Percentiles rank a stretch among this genome's conserved stretches.
Evolutionary conservation across 805 yeast species (phyloP).

Genomic region (Yamadazyma sp.): DNA sequence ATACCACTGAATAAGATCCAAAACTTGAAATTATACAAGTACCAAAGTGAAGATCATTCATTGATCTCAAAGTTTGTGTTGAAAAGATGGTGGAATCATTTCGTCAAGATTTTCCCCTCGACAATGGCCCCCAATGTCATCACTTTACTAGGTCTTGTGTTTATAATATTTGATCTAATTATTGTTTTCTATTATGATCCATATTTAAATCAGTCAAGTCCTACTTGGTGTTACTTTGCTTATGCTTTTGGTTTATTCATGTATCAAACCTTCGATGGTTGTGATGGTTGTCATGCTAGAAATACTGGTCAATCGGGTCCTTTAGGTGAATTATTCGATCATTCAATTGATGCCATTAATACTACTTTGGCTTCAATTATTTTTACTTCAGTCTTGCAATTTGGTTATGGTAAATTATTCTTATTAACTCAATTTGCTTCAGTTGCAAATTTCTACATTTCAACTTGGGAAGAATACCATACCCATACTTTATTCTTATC

Average conservation of each 20-base stretch:
- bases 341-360: slow-evolving; percentile 70
- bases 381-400: slow-evolving; percentile 71
- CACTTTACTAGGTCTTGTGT: slow-evolving; percentile 74
- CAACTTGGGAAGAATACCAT: slow-evolving; percentile 96
- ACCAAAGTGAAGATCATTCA: slow-evolving; percentile 80
- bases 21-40: slow-evolving; percentile 58
- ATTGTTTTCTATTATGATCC: slow-evolving; percentile 76
- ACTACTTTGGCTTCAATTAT: slow-evolving; percentile 77
- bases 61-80: slow-evolving; percentile 68
- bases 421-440: slow-evolving; percentile 69
- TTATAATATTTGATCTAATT: slow-evolving; percentile 60
- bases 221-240: slow-evolving; percentile 72
- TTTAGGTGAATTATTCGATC: slow-evolving; percentile 91
- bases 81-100: slow-evolving; percentile 77
- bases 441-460: slow-evolving; percentile 76
- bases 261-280: slow-evolving; percentile 94
- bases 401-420: slow-evolving; percentile 65
- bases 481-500: slow-evolving; percentile 79
- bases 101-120: slow-evolving; percentile 72
- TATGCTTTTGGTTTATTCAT: slow-evolving; percentile 82
- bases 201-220: slow-evolving; percentile 52
- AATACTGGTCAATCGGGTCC: slow-evolving; percentile 95
- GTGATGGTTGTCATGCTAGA: slow-evolving; percentile 95
- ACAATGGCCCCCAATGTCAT: slow-evolving; percentile 93
- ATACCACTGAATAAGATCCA: slow-evolving; percentile 51